Evolutionary conservation across 2,329 filamentous ascomycete species (phyloP).

Genomic region (Chalara sp.): DNA sequence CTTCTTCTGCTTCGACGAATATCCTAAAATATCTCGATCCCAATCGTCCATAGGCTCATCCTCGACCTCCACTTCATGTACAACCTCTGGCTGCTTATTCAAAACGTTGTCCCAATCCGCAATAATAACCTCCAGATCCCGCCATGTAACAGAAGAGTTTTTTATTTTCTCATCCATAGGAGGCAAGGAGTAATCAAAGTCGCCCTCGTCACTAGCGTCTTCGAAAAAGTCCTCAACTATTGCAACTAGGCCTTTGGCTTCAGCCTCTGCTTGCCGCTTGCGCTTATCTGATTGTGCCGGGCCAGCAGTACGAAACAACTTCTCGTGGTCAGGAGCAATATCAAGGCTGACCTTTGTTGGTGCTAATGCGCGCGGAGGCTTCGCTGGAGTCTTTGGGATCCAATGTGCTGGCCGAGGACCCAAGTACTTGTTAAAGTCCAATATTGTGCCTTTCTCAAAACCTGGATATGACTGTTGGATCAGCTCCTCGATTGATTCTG

Average conservation of each 20-base stretch:
- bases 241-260: conserved; percentile 41
- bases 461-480: conserved; percentile 75
- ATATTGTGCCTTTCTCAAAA: conserved; percentile 67
- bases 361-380: conserved; percentile 73
- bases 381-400: conserved; percentile 69
- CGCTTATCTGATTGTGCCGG: conserved; percentile 46
- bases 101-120: conserved; percentile 74
- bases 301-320: conserved; percentile 70
- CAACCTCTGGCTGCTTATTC: conserved; percentile 27
- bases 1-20: conserved; percentile 61
- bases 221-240: conserved; percentile 32
- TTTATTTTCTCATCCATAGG: conserved; percentile 56
- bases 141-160: conserved; percentile 57
- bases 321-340: conserved; percentile 78
- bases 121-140: conserved; percentile 79
- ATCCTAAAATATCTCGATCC: conserved; percentile 49
- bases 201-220: conserved; percentile 38
- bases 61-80: conserved; percentile 26
- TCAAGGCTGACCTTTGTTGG: conserved; percentile 88
- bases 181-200: conserved; percentile 46
- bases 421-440: conserved; percentile 77
- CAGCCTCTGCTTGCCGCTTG: conserved; percentile 46
- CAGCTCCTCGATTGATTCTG: conserved; percentile 67
- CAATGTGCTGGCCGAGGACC: conserved; percentile 74
- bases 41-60: conserved; percentile 51